Conservation (phyloP, 805 yeast species). For the Hanseniaspora vineae region DNA sequence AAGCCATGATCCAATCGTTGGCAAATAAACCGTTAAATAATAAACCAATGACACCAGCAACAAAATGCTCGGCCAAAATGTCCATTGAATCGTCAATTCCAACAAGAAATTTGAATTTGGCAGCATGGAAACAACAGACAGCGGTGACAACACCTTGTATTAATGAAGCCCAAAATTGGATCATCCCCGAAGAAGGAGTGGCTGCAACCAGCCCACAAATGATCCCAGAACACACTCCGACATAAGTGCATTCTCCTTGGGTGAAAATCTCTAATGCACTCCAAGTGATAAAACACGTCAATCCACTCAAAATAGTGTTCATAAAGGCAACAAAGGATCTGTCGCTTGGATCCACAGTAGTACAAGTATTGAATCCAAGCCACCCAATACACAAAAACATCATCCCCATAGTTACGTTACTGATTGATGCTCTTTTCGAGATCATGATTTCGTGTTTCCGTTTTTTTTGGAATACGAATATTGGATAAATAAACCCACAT, state of each 20-base stretch:
- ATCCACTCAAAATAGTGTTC: constrained; percentile 85
- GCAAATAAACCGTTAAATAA: constrained; percentile 85
- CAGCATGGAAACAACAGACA: constrained; percentile 75
- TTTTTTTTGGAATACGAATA: constrained; percentile 68
- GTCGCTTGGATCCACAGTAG: constrained; percentile 69
- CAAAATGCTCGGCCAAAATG: constrained; percentile 96
- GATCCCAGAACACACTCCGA: constrained; percentile 89
- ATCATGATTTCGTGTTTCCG: neutral
- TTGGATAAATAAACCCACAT: constrained; percentile 78
- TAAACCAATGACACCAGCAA: constrained; percentile 86
- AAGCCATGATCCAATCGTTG: constrained; percentile 76
- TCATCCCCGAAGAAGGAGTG: constrained; percentile 85
- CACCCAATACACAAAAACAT: constrained; percentile 85
- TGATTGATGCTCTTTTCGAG: constrained; percentile 33
- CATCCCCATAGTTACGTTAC: constrained; percentile 83
- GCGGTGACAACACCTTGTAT: constrained; percentile 75
- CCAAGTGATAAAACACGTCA: constrained; percentile 88
- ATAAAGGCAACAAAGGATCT: constrained; percentile 81
- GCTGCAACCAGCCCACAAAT: constrained; percentile 96
- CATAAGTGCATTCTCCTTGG: constrained; percentile 86
- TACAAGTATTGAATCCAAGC: constrained; percentile 91
- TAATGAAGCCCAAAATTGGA: constrained; percentile 85
- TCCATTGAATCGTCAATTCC: constrained; percentile 88
- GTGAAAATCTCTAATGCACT: constrained; percentile 77
- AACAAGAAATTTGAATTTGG: constrained; percentile 70